Base-by-base conservation (phyloP, 176 grass and related monocot genomes). In the Avena insularis region DNA sequence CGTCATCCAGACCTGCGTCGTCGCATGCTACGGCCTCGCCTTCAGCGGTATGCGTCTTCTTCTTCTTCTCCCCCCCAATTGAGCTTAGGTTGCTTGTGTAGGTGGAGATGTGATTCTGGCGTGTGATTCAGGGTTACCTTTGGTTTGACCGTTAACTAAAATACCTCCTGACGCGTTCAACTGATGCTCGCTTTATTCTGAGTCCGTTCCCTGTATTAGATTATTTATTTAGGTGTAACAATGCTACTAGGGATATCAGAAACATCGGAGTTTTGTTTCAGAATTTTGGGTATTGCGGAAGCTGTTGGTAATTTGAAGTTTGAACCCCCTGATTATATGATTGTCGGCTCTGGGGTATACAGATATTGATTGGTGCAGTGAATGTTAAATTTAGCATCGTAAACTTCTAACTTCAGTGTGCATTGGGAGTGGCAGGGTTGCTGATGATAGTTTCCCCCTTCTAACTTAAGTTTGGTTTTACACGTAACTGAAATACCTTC, bases 1-100 rank as follows among this genome's bases (percentile, higher is more conserved):
- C 64, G 92, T 96, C 64, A 95, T 94, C 43, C 93, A 94, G 90
- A 92, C 96, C 0, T 98, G 92, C 89, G 93, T 95, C 40, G 96
- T 94, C 83, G 93, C 93, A 1, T 94, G 93, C 92, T 98, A 92
- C 65, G 93, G 92, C 20, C 75, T 95, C 71, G 96, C 92, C 31
- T 88, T 90, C 72, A 94, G 93, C 65, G 96, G 96, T 98, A 98
- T 55, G 67, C 23, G 10, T 0, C 23, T 2, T 36, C 64, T 68
- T 64, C 61, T 64, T 11, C 46, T 11, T 9, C 33, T 2, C 31
- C 31, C 31, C 15, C 14, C 7, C 65, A 38, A 31, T 35, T 63
- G 25, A 2, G 60, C 1, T 31, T 38, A 68, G 29, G 10, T 83
- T 83, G 33, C 47, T 77, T 86, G 33, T 46, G 8, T 65, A 23